phyloP scores from a whole-genome alignment of 306 rosid genomes.

The Gleditsia sinensis region DNA sequence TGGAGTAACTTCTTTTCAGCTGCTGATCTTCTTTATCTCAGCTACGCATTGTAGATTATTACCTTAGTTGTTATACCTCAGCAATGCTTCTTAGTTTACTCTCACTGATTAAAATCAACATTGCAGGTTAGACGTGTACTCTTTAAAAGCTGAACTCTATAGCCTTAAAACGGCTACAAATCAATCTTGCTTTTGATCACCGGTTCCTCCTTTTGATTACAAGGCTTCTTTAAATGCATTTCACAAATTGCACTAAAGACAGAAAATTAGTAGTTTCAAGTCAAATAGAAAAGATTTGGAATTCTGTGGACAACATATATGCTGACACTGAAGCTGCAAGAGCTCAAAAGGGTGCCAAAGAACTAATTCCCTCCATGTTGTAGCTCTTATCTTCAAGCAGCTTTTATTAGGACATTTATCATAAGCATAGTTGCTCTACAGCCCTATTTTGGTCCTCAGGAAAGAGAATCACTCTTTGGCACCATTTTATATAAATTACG shows the following conservation, averaged over 20 bases:
- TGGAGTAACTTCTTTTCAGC: background rate
- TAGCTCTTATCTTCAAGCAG: background rate
- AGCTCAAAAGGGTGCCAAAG: background rate
- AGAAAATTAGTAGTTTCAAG: background rate
- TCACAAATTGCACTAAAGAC: background rate
- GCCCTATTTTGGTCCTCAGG: background rate
- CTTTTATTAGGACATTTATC: background rate
- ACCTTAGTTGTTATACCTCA: background rate
- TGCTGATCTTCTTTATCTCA: background rate
- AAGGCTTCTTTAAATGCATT: background rate
- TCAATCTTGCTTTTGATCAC: no score
- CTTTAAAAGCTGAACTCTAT: no score
- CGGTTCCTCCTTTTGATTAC: background rate
- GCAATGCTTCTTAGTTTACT: background rate
- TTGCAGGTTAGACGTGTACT: no score
- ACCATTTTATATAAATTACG: background rate
- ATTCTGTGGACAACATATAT: background rate
- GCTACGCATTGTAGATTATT: background rate
- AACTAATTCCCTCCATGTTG: background rate
- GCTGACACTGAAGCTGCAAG: background rate
- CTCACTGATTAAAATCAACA: no score
- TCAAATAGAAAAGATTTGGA: background rate
- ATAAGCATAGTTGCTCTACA: constrained; percentile 10
- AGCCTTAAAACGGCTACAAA: no score
- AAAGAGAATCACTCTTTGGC: background rate